Conservation (phyloP, 2,329 filamentous ascomycete genomes). For the Hymenoscyphus salicellus region DNA sequence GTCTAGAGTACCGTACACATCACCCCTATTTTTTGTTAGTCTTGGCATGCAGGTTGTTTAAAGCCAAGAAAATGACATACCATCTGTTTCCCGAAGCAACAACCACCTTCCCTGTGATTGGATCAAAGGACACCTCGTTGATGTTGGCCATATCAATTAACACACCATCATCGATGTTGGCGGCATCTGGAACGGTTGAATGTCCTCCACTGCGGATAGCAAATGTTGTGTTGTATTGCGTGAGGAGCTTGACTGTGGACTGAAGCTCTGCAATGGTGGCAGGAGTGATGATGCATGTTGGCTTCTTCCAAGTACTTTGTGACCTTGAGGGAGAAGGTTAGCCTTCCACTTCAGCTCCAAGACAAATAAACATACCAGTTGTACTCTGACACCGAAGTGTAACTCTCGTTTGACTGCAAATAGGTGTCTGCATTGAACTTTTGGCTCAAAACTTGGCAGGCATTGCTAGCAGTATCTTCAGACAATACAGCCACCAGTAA, state of each 20-base stretch:
- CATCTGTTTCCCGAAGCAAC: slow-evolving; percentile 38
- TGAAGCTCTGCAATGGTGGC: slow-evolving; percentile 34
- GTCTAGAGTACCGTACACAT: slow-evolving; percentile 32
- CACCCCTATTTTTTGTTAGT: slow-evolving; percentile 45
- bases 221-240: neutral
- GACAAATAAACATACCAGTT: neutral
- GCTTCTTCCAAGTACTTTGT: slow-evolving; percentile 5
- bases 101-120: neutral
- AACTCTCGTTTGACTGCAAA: neutral
- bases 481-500: neutral
- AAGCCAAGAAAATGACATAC: slow-evolving; percentile 20
- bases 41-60: slow-evolving; percentile 20
- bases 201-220: slow-evolving; percentile 5
- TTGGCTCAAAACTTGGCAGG: neutral
- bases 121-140: slow-evolving; percentile 1
- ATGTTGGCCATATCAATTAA: neutral
- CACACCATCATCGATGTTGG: neutral
- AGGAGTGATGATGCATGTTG: slow-evolving; percentile 35
- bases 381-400: neutral
- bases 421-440: neutral
- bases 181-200: neutral
- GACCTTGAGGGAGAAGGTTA: slow-evolving; percentile 3
- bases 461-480: neutral
- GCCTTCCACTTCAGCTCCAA: neutral
- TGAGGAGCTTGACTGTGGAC: slow-evolving; percentile 4